These are phyloP conservation scores for Cyberlindnera suaveolens DNA, from an alignment of 805 yeast genomes.

Conservation along the genomic window DNA sequence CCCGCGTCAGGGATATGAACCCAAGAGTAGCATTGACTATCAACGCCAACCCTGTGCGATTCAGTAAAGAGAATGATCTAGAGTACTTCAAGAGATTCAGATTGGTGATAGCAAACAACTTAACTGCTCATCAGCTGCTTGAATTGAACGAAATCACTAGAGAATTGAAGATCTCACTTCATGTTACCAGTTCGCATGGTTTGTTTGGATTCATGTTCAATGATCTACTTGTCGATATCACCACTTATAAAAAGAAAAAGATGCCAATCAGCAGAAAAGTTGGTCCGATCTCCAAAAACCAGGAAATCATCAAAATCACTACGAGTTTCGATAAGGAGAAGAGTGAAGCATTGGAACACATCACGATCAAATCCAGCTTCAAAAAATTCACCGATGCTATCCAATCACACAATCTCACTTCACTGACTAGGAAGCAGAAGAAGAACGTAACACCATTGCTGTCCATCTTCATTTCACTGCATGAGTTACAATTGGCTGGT, in stretches of 20 bases:
- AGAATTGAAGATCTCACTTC: conserved; percentile 52
- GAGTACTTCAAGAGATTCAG: conserved; percentile 51
- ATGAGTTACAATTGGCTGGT: conserved; percentile 34
- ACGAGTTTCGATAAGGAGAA: conserved; percentile 28
- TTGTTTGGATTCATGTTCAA: conserved; percentile 75
- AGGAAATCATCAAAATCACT: conserved; percentile 36
- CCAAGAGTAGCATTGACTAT: conserved; percentile 61
- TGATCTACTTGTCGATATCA: conserved; percentile 64
- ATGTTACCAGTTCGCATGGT: conserved; percentile 67
- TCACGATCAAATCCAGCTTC: conserved; percentile 32
- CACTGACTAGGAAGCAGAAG: conserved; percentile 31
- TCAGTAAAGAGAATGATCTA: conserved; percentile 17
- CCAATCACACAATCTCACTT: conserved; percentile 19
- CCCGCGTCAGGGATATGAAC: conserved; percentile 65
- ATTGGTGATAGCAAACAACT: conserved; percentile 71
- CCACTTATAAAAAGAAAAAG: conserved; percentile 45
- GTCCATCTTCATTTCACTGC: conserved; percentile 56
- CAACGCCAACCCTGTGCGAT: conserved; percentile 26
- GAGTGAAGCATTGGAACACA: conserved; percentile 30
- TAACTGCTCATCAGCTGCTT: conserved; percentile 34
- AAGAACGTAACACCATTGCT: conserved; percentile 46
- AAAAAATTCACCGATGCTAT: conserved; percentile 32
- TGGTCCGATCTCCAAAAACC: conserved; percentile 41
- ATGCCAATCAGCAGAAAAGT: conserved; percentile 42
- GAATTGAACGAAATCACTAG: conserved; percentile 54